Base-by-base conservation (phyloP, 352 stramenopile genomes). In the Pythium phragmiticola region DNA sequence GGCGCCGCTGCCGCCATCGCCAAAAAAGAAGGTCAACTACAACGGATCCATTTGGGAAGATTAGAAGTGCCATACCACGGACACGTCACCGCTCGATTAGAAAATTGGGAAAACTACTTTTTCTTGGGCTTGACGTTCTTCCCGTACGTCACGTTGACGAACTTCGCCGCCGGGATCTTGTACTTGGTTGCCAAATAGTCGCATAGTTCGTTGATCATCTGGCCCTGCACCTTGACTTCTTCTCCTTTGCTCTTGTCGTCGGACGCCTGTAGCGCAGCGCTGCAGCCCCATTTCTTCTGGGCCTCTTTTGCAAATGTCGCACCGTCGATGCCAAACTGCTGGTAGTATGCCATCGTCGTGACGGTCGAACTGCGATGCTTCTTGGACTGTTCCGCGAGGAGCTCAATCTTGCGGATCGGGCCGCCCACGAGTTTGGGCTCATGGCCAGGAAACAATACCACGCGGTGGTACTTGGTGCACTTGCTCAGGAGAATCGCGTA, bases 61-160 rank as follows among this genome's bases (percentile, higher is more conserved):
- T 16, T 57, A 57, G 50, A 50, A 3, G 34, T 39, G 34, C 34
- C 4, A 39, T 39, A 1, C 7, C 34, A 39, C 34, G 11, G 7
- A 39, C 34, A 39, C 7, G 0, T 16, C 9, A 14, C 19, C 26
- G 12, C 16, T 57, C 50, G 17, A 57, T 45, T 57, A 57, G 52
- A 58, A 13, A 26, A 39, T 28, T 23, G 6, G 5, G 37, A 33
- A 12, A 50, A 50, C 47, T 58, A 78, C 68, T 89, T 86, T 70
- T 92, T 94, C 63, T 89, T 94, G 14, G 76, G 56, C 61, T 93
- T 93, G 53, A 92, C 69, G 63, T 87, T 77, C 69, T 95, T 94
- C 50, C 84, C 87, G 49, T 87, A 94, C 36, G 74, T 77, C 13
- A 86, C 77, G 43, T 34, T 63, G 59, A 79, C 90, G 61, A 82